phyloP scores from a whole-genome alignment of 495 filamentous ascomycete species.

The Lindgomyces ingoldianus region DNA sequence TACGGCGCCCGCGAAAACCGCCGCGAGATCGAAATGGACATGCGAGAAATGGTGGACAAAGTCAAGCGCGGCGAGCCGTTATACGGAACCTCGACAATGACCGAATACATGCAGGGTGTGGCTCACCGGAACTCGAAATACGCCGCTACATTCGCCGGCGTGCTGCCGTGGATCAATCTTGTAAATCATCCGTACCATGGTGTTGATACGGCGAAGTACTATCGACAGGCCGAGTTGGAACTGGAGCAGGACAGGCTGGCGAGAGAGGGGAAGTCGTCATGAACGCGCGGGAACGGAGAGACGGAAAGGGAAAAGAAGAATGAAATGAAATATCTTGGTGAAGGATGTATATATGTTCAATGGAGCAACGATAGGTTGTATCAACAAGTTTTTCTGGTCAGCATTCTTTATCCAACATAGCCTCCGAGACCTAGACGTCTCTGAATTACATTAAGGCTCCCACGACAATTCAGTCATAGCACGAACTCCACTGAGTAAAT shows the following conservation, averaged over 20 bases:
- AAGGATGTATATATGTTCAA: conserved; percentile 13
- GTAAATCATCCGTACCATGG: conserved; percentile 96
- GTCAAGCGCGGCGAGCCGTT: conserved; percentile 88
- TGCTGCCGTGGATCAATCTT: conserved; percentile 95
- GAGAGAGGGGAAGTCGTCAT: conserved; percentile 10
- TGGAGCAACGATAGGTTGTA: conserved; percentile 18
- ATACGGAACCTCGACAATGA: conserved; percentile 78
- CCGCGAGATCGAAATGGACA: conserved; percentile 91
- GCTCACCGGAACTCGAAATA: conserved; percentile 91
- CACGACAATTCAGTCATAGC: too few species aligned
- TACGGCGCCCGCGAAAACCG: conserved; percentile 91
- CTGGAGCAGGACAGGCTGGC: conserved; percentile 68
- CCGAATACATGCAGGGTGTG: conserved; percentile 89
- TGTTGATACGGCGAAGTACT: conserved; percentile 98
- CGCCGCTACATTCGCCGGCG: conserved; percentile 74
- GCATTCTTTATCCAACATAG: neutral
- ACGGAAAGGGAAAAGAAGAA: neutral
- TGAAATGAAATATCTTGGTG: neutral
- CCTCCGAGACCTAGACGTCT: too few species aligned
- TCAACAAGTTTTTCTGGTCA: conserved; percentile 21
- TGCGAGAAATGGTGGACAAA: conserved; percentile 94
- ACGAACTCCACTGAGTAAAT: too few species aligned
- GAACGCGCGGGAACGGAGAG: neutral
- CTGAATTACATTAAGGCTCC: too few species aligned
- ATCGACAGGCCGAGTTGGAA: conserved; percentile 91